These are phyloP conservation scores for Pneumocystis canis DNA, from an alignment of 1,139 yeast species.

Conservation along the genomic window DNA sequence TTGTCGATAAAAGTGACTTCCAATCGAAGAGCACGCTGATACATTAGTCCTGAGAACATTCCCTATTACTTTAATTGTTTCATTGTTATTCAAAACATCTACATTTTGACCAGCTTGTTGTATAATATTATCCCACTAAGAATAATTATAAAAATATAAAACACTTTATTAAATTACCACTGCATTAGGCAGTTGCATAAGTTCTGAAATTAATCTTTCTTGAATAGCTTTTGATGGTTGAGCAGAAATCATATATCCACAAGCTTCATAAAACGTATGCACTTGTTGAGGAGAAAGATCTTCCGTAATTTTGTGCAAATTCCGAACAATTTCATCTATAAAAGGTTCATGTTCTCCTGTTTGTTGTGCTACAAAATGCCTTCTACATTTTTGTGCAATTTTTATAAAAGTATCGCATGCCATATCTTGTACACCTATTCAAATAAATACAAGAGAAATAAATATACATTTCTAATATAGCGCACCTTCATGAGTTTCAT, in stretches of 20 bases:
- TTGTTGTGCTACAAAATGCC: slow-evolving; percentile 84
- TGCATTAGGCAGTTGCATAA: slow-evolving; percentile 82
- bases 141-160: background rate
- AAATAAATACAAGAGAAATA: background rate
- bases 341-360: slow-evolving; percentile 83
- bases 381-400: slow-evolving; percentile 85
- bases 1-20: slow-evolving; percentile 83
- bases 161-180: slow-evolving; percentile 22
- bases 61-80: slow-evolving; percentile 81
- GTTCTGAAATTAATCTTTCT: slow-evolving; percentile 56
- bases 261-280: slow-evolving; percentile 93
- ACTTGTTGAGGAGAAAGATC: slow-evolving; percentile 95
- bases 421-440: slow-evolving; percentile 89
- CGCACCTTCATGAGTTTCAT: slow-evolving; percentile 78
- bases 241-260: slow-evolving; percentile 86
- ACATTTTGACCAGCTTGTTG: slow-evolving; percentile 83
- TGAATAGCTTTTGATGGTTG: slow-evolving; percentile 52
- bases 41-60: slow-evolving; percentile 90
- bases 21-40: slow-evolving; percentile 82
- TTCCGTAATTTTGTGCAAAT: slow-evolving; percentile 71
- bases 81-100: slow-evolving; percentile 64
- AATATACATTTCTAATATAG: background rate
- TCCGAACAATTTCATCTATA: slow-evolving; percentile 73
- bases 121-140: slow-evolving; percentile 73
- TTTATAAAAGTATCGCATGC: slow-evolving; percentile 98